Conservation (phyloP, 805 yeast genomes). For the Saccharomycopsis sp. region DNA sequence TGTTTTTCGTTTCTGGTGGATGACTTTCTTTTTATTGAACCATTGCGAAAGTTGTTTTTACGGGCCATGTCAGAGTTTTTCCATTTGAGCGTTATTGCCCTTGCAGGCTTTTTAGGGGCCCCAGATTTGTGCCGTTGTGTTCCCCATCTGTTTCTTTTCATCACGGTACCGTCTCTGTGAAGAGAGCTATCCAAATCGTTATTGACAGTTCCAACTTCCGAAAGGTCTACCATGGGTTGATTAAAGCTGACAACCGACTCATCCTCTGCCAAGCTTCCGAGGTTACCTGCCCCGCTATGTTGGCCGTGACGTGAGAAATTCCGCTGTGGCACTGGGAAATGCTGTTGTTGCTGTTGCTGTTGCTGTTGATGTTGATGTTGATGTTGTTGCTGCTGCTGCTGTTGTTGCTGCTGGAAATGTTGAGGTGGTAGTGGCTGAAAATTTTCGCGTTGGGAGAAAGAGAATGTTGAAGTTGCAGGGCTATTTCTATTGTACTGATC, state of each 20-base stretch:
- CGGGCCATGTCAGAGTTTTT: constrained; percentile 20
- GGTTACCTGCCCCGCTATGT: not conserved
- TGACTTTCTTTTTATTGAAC: not conserved
- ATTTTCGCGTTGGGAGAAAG: no score
- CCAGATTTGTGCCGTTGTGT: constrained; percentile 74
- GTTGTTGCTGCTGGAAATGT: no score
- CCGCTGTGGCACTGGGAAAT: not conserved
- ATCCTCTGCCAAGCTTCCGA: constrained; percentile 12
- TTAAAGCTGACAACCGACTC: constrained; percentile 11
- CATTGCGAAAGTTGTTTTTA: constrained; percentile 6
- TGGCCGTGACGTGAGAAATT: not conserved
- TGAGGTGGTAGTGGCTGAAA: no score
- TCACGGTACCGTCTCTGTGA: constrained; percentile 38
- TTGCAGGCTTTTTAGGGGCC: constrained; percentile 41
- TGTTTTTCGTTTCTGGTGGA: not conserved
- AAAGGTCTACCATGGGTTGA: constrained; percentile 1
- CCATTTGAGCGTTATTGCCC: constrained; percentile 55
- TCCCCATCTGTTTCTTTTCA: constrained; percentile 84
- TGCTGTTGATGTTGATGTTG: not conserved
- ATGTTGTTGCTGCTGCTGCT: no score
- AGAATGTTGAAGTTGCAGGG: no score
- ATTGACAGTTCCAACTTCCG: constrained; percentile 16
- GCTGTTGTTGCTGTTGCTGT: constrained; percentile 1
- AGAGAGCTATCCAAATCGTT: constrained; percentile 24
- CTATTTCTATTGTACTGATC: no score